Evolutionary conservation across 495 filamentous ascomycete species (phyloP).

Genomic region (Apodospora peruviana): DNA sequence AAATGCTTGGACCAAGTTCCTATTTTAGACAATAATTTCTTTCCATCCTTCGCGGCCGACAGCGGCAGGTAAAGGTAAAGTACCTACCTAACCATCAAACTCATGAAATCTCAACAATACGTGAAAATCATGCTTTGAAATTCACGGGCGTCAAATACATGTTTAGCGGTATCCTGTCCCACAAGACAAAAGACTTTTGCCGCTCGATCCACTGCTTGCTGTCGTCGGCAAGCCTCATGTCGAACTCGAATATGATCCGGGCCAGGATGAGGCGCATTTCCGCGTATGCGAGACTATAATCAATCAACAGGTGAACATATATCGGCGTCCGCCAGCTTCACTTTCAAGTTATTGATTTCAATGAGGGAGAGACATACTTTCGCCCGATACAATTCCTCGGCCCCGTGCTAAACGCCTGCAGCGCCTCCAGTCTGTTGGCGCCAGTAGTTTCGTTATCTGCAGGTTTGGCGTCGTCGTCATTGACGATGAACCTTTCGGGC

Average conservation of each 20-base stretch:
- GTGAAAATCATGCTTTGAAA: too few relatives aligned
- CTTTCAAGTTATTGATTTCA: neutral
- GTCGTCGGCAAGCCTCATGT: slow-evolving; percentile 22
- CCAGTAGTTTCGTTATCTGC: neutral
- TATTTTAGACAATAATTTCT: too few relatives aligned
- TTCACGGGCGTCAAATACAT: slow-evolving; percentile 23
- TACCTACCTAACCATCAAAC: too few relatives aligned
- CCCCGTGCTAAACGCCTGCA: slow-evolving; percentile 32
- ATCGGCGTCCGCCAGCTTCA: neutral
- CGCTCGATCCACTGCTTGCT: slow-evolving; percentile 23
- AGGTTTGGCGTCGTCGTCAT: slow-evolving; percentile 13
- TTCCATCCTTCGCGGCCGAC: too few relatives aligned
- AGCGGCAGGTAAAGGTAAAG: too few relatives aligned
- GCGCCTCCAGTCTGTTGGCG: neutral
- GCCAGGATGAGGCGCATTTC: slow-evolving; percentile 37
- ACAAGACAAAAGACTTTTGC: slow-evolving; percentile 29
- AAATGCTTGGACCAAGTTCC: too few relatives aligned
- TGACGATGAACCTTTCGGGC: slow-evolving; percentile 33
- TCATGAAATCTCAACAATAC: too few relatives aligned
- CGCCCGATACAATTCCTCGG: slow-evolving; percentile 36
- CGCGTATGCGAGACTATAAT: slow-evolving; percentile 30
- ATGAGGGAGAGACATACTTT: slow-evolving; percentile 22
- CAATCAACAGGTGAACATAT: neutral
- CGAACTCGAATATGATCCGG: slow-evolving; percentile 34
- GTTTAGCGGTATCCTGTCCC: slow-evolving; percentile 29